Conservation (phyloP, 805 yeast species). For the Monosporozyma aquatica region DNA sequence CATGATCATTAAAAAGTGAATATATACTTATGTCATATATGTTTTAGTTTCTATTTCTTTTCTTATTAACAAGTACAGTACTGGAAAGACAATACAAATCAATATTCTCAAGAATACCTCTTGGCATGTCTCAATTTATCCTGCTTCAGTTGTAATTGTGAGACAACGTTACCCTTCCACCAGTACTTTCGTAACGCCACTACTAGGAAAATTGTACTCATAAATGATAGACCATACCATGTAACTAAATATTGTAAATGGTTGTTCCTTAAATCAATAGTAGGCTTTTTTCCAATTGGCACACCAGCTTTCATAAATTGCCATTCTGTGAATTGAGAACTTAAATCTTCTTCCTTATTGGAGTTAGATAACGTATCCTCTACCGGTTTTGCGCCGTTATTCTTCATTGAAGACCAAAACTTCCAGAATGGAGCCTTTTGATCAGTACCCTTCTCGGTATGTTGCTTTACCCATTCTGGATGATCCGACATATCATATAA, state of each 20-base stretch:
- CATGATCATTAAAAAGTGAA: no score
- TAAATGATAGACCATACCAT: conserved; percentile 82
- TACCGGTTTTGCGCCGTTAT: background rate
- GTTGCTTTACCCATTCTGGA: conserved; percentile 18
- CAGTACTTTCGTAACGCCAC: conserved; percentile 38
- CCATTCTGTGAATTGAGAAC: conserved; percentile 38
- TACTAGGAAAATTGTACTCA: conserved; percentile 59
- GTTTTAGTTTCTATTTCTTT: conserved; percentile 18
- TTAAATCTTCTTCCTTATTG: conserved; percentile 5
- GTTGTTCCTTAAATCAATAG: conserved; percentile 73
- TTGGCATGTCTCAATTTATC: conserved; percentile 45
- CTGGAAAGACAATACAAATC: no score
- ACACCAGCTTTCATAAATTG: conserved; percentile 76
- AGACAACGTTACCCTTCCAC: conserved; percentile 22
- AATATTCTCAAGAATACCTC: conserved; percentile 21
- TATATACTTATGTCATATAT: no score
- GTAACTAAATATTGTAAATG: conserved; percentile 89
- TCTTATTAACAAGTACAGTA: no score
- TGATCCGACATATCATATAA: conserved; percentile 58
- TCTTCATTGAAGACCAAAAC: conserved; percentile 29
- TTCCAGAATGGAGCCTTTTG: conserved; percentile 1
- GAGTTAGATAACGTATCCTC: background rate
- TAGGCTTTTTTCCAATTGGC: conserved; percentile 80
- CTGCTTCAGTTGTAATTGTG: conserved; percentile 19
- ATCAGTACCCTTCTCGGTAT: background rate